These are phyloP conservation scores for Penicillium arizonense DNA, from an alignment of 495 filamentous ascomycete species.

Conservation along the genomic window DNA sequence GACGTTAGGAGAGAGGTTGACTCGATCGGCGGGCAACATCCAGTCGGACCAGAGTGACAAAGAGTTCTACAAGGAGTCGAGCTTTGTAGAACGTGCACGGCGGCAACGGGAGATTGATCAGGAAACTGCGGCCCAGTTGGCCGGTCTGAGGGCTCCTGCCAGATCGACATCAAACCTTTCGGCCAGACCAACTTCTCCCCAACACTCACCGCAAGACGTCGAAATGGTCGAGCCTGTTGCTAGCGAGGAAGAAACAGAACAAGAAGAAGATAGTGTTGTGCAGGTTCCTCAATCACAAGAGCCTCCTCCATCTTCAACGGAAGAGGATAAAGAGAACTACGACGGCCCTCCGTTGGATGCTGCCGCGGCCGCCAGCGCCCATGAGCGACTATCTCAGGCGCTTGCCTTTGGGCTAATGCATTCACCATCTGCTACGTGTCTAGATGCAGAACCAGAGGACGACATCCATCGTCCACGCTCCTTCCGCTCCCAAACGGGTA, in stretches of 20 bases:
- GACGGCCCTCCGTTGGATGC: slow-evolving; percentile 25
- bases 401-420: slow-evolving; percentile 31
- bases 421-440: slow-evolving; percentile 3
- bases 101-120: slow-evolving; percentile 36
- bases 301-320: slow-evolving; percentile 24
- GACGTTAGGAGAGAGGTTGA: slow-evolving; percentile 36
- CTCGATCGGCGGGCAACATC: slow-evolving; percentile 37
- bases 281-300: slow-evolving; percentile 30
- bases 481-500: slow-evolving; percentile 1
- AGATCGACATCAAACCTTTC: slow-evolving; percentile 11
- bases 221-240: slow-evolving; percentile 17
- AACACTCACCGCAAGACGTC: slow-evolving; percentile 2
- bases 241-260: slow-evolving; percentile 54
- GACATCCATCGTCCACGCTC: background rate
- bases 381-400: slow-evolving; percentile 41
- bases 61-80: slow-evolving; percentile 47
- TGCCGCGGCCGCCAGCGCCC: slow-evolving; percentile 31
- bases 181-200: slow-evolving; percentile 5
- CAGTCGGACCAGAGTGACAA: slow-evolving; percentile 41
- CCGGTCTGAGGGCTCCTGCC: slow-evolving; percentile 36
- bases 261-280: slow-evolving; percentile 39
- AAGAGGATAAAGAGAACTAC: slow-evolving; percentile 55
- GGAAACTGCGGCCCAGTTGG: slow-evolving; percentile 40
- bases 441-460: slow-evolving; percentile 3
- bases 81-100: slow-evolving; percentile 38